Evolutionary conservation across 2,329 filamentous ascomycete species (phyloP).

Genomic region (Acephala macrosclerotiorum): DNA sequence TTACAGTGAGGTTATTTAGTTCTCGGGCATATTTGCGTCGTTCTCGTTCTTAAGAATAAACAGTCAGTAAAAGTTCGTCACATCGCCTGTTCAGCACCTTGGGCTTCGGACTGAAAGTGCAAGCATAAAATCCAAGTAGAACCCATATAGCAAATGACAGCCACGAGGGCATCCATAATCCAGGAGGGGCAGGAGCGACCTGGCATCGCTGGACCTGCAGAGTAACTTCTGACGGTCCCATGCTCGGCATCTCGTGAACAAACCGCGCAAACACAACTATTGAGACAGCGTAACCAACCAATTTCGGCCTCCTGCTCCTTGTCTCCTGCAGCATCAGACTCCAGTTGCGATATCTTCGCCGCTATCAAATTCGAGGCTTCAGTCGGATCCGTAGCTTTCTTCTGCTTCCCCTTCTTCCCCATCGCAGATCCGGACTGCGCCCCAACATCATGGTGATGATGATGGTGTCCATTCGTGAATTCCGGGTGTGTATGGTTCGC

Average conservation of each 20-base stretch:
- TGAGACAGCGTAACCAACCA: slow-evolving; percentile 62
- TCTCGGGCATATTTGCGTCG: slow-evolving; percentile 94
- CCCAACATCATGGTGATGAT: slow-evolving; percentile 50
- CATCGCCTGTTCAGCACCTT: not conserved
- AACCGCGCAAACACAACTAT: not conserved
- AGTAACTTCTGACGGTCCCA: slow-evolving; percentile 5
- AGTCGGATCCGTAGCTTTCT: slow-evolving; percentile 83
- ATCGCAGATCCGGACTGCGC: slow-evolving; percentile 56
- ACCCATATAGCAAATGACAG: not conserved
- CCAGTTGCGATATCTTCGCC: slow-evolving; percentile 93
- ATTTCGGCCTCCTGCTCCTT: slow-evolving; percentile 97
- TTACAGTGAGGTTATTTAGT: slow-evolving; percentile 84
- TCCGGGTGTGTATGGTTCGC: slow-evolving; percentile 40
- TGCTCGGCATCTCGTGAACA: not conserved
- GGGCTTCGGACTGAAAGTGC: not conserved
- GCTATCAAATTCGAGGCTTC: slow-evolving; percentile 92
- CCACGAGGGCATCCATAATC: not conserved
- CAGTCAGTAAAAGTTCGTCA: slow-evolving; percentile 6
- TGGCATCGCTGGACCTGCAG: slow-evolving; percentile 2
- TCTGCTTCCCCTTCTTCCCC: slow-evolving; percentile 81
- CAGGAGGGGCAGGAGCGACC: not conserved
- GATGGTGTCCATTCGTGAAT: slow-evolving; percentile 45
- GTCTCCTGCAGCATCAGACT: slow-evolving; percentile 90
- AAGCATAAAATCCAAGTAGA: not conserved
- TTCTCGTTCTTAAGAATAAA: slow-evolving; percentile 74